Evolutionary conservation across 2,329 filamentous ascomycete genomes (phyloP).

Genomic region (Nemania bipapillata): DNA sequence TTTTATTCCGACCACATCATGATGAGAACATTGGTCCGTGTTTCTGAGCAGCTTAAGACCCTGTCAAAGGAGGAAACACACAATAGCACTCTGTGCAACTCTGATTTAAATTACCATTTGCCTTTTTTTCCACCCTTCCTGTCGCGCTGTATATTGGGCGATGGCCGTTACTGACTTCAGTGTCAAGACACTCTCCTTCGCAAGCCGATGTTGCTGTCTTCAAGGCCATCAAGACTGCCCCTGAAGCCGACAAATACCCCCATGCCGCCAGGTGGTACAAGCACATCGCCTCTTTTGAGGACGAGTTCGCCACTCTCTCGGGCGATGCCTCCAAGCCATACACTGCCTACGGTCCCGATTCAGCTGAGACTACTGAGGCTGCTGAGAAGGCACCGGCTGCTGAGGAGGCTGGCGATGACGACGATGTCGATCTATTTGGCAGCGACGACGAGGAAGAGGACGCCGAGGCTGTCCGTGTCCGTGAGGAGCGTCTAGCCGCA

Average conservation of each 20-base stretch:
- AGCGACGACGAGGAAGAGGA: constrained; percentile 95
- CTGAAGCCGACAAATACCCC: constrained; percentile 87
- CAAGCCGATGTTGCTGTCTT: constrained; percentile 97
- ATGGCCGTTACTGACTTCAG: constrained; percentile 38
- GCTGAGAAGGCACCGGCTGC: constrained; percentile 81
- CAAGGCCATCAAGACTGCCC: constrained; percentile 83
- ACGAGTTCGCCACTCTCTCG: constrained; percentile 88
- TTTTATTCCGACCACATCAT: constrained; percentile 53
- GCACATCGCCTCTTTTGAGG: constrained; percentile 92
- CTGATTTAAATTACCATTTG: constrained; percentile 45
- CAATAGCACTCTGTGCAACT: constrained; percentile 54
- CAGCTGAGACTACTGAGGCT: constrained; percentile 79
- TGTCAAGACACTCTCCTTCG: constrained; percentile 69
- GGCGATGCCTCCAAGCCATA: constrained; percentile 90
- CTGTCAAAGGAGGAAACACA: constrained; percentile 63
- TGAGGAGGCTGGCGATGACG: constrained; percentile 67
- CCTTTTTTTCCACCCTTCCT: neutral
- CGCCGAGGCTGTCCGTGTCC: constrained; percentile 82
- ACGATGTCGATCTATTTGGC: constrained; percentile 93
- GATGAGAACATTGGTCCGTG: constrained; percentile 86
- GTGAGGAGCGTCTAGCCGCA: constrained; percentile 89
- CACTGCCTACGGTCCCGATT: constrained; percentile 91
- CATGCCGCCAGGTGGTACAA: constrained; percentile 98
- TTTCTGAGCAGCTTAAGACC: constrained; percentile 84
- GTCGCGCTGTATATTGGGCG: neutral